These are phyloP conservation scores for Alternaria brassicae DNA, from an alignment of 2,329 filamentous ascomycete genomes.

Conservation along the genomic window DNA sequence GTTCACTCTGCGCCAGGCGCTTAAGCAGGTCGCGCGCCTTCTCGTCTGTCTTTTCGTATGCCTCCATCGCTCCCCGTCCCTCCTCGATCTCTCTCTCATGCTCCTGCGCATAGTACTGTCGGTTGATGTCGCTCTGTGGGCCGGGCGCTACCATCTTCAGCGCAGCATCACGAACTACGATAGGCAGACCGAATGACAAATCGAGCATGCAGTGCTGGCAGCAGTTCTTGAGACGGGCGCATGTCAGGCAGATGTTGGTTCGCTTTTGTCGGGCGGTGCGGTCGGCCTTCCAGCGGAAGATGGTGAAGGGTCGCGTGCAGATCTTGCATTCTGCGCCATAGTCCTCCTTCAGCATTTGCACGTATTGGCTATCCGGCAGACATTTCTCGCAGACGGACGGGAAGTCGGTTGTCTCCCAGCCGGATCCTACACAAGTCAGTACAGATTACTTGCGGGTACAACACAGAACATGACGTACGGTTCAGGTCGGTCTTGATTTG, in stretches of 20 bases:
- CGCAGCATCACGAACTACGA: slow-evolving; percentile 92
- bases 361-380: slow-evolving; percentile 94
- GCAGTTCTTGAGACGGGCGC: slow-evolving; percentile 96
- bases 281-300: slow-evolving; percentile 94
- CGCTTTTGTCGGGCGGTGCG: slow-evolving; percentile 90
- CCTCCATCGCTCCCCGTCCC: slow-evolving; percentile 78
- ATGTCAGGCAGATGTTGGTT: slow-evolving; percentile 95
- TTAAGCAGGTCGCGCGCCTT: slow-evolving; percentile 89
- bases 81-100: slow-evolving; percentile 96
- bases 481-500: slow-evolving; percentile 98
- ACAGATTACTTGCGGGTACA: not conserved
- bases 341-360: slow-evolving; percentile 99
- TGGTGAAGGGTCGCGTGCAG: slow-evolving; percentile 93
- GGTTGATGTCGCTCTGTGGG: slow-evolving; percentile 88
- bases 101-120: slow-evolving; percentile 97
- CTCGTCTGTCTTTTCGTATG: slow-evolving; percentile 96
- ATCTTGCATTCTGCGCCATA: slow-evolving; percentile 76
- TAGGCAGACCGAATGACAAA: slow-evolving; percentile 91
- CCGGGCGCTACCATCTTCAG: slow-evolving; percentile 97
- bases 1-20: slow-evolving; percentile 87
- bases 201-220: slow-evolving; percentile 99
- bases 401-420: slow-evolving; percentile 94
- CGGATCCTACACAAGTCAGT: slow-evolving; percentile 44
- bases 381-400: slow-evolving; percentile 91
- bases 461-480: slow-evolving; percentile 61